phyloP scores from a whole-genome alignment of 1,139 yeast genomes.

The Nakaseomyces nivariensis region DNA sequence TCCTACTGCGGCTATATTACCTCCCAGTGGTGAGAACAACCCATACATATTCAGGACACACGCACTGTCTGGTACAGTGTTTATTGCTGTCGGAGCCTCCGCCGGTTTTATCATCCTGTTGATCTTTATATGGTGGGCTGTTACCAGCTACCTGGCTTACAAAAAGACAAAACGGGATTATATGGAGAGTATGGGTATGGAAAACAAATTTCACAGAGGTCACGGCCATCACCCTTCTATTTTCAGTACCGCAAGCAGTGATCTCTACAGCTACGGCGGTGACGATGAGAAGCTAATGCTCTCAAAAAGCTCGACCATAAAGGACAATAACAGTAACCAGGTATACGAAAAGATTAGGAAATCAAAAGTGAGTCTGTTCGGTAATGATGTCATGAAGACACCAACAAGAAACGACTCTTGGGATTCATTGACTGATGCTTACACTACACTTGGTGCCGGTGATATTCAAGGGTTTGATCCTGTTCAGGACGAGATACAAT shows the following conservation, averaged over 20 bases:
- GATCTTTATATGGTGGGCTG: slow-evolving; percentile 19
- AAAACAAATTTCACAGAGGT: not conserved
- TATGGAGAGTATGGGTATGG: slow-evolving; percentile 8
- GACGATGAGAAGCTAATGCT: slow-evolving; percentile 2
- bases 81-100: slow-evolving; percentile 66
- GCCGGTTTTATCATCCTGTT: slow-evolving; percentile 37
- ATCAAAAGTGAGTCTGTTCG: slow-evolving; percentile 1
- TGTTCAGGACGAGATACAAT: slow-evolving; percentile 9
- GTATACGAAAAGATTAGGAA: not conserved
- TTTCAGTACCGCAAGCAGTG: slow-evolving; percentile 1
- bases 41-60: slow-evolving; percentile 45
- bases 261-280: not conserved
- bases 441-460: not conserved
- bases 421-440: slow-evolving; percentile 8
- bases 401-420: slow-evolving; percentile 7
- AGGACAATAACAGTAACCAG: not conserved
- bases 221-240: not conserved
- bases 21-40: slow-evolving; percentile 49
- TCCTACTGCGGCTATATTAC: slow-evolving; percentile 42
- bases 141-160: slow-evolving; percentile 14
- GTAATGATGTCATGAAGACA: not conserved
- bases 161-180: slow-evolving; percentile 7
- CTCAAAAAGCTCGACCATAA: not conserved
- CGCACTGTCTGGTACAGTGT: slow-evolving; percentile 65
- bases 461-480: slow-evolving; percentile 8